These are phyloP conservation scores for Leishmania aethiopica DNA, from an alignment of 208 protist genomes.

Conservation along the genomic window DNA sequence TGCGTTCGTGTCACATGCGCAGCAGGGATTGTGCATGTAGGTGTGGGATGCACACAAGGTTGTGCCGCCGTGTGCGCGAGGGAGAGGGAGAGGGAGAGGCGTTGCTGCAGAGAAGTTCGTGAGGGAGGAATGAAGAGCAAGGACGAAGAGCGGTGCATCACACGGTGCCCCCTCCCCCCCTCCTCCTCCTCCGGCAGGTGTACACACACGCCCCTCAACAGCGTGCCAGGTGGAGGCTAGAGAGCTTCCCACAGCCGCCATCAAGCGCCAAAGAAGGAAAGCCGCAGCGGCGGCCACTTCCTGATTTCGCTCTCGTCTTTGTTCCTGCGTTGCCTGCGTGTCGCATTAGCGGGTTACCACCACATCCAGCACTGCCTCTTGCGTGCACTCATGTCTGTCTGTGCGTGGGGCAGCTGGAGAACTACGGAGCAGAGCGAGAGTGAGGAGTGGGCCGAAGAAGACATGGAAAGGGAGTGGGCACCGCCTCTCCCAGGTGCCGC, in stretches of 20 bases:
- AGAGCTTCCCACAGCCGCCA: not conserved
- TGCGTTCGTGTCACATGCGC: not conserved
- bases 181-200: not conserved
- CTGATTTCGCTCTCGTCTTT: not conserved
- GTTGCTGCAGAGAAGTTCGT: not conserved
- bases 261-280: not conserved
- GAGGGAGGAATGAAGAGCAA: not conserved
- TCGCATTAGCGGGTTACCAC: too few species aligned
- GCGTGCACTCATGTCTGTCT: too few species aligned
- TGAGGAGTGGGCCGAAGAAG: too few species aligned
- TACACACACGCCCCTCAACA: not conserved
- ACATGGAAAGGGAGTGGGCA: too few species aligned
- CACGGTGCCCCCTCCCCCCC: not conserved
- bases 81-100: not conserved
- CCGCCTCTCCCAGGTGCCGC: too few species aligned
- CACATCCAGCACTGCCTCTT: not conserved
- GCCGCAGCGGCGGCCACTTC: too few species aligned
- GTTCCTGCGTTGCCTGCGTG: not conserved
- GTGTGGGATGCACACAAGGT: not conserved
- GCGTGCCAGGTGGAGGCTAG: not conserved
- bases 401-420: too few species aligned
- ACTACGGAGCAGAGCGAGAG: too few species aligned
- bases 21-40: not conserved
- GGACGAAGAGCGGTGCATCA: not conserved
- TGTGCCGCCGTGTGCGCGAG: not conserved